A percentile compares a stretch with the other conserved stretches of the same genome.
These are phyloP conservation scores for Entomortierella chlamydospora DNA, from an alignment of 192 early-diverging fungal genomes.

Conservation along the genomic window DNA sequence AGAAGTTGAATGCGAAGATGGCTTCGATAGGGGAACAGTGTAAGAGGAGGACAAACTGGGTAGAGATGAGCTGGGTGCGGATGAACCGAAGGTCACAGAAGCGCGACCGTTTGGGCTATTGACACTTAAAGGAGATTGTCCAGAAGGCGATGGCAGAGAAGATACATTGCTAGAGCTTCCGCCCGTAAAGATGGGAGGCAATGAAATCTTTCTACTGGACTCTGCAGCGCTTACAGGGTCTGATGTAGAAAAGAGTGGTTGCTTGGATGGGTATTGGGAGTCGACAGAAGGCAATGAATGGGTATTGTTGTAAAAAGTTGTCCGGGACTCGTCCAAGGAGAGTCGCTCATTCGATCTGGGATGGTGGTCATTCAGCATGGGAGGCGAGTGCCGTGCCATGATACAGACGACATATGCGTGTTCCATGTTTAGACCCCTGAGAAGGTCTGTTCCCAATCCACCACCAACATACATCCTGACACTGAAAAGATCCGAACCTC, in stretches of 20 bases:
- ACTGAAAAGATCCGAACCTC: slow-evolving; percentile 59
- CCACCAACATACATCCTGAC: slow-evolving; percentile 68
- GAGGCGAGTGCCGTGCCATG: slow-evolving; percentile 42
- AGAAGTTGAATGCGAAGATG: slow-evolving; percentile 16
- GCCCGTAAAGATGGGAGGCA: slow-evolving; percentile 39
- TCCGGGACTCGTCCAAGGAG: slow-evolving; percentile 27
- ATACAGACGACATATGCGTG: slow-evolving; percentile 65
- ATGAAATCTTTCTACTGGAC: slow-evolving; percentile 19
- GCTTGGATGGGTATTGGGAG: slow-evolving; percentile 6
- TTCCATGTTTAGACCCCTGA: slow-evolving; percentile 51
- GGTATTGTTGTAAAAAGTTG: slow-evolving; percentile 6
- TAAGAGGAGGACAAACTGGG: slow-evolving; percentile 15
- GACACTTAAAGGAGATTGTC: slow-evolving; percentile 16
- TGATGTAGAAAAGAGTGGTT: neutral
- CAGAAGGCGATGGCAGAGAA: slow-evolving; percentile 27
- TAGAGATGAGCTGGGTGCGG: neutral
- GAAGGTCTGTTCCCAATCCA: slow-evolving; percentile 66
- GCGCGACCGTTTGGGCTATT: slow-evolving; percentile 17
- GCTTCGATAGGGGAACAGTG: slow-evolving; percentile 39
- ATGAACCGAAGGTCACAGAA: slow-evolving; percentile 2
- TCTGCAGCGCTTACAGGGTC: slow-evolving; percentile 2
- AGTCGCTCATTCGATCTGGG: slow-evolving; percentile 11
- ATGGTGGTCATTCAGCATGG: slow-evolving; percentile 12
- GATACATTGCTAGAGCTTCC: slow-evolving; percentile 2
- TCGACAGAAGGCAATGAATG: neutral